A percentile compares a stretch with the other conserved stretches of the same genome.
These are phyloP conservation scores for Nematocida ironsii DNA, from an alignment of 371 early-diverging fungal species.

Conservation along the genomic window DNA sequence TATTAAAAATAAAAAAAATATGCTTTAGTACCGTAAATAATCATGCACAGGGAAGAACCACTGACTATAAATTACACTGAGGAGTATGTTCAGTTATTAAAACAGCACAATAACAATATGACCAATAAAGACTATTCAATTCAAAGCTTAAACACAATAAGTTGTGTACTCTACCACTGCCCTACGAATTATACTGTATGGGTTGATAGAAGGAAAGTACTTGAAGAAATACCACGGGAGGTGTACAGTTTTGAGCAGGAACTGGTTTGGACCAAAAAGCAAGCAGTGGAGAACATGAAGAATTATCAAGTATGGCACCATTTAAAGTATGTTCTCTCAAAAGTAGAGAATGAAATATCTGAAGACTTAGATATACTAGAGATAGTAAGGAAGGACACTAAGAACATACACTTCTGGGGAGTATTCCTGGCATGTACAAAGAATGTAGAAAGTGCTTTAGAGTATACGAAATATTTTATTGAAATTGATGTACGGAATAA, in stretches of 20 bases:
- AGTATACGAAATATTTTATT: slow-evolving; percentile 33
- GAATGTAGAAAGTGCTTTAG: slow-evolving; percentile 8
- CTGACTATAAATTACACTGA: background rate
- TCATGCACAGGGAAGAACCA: slow-evolving; percentile 9
- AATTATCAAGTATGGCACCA: slow-evolving; percentile 57
- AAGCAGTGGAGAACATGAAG: slow-evolving; percentile 21
- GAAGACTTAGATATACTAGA: slow-evolving; percentile 36
- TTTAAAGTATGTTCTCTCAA: slow-evolving; percentile 8
- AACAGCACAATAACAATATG: slow-evolving; percentile 21
- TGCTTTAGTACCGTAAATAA: background rate
- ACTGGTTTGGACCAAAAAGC: slow-evolving; percentile 29
- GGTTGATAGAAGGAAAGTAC: slow-evolving; percentile 36
- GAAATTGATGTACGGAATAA: slow-evolving; percentile 44
- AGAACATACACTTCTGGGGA: slow-evolving; percentile 59
- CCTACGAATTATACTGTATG: slow-evolving; percentile 37
- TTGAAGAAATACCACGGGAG: background rate
- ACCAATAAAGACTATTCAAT: background rate
- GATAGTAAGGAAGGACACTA: slow-evolving; percentile 38
- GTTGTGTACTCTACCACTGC: background rate
- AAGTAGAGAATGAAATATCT: slow-evolving; percentile 21
- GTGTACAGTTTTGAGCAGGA: slow-evolving; percentile 38
- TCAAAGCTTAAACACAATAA: background rate
- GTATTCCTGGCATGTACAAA: slow-evolving; percentile 10
- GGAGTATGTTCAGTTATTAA: slow-evolving; percentile 20
- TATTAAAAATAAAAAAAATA: slow-evolving; percentile 1